Percentiles rank a stretch among this genome's conserved stretches.
phyloP scores from a whole-genome alignment of 805 yeast genomes.

The Kodamaea laetipori region DNA sequence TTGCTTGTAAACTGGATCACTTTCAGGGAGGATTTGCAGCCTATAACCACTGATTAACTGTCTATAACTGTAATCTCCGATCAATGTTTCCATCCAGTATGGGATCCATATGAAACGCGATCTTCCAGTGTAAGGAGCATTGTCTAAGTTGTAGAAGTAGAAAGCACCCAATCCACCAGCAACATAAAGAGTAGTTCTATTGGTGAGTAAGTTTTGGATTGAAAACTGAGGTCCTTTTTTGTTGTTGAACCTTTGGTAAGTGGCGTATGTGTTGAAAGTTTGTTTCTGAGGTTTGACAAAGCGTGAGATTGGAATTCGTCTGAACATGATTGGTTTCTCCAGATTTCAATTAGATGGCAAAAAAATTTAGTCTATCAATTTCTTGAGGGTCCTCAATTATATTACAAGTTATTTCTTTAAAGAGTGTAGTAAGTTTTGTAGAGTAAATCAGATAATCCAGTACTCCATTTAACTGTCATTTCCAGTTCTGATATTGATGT shows the following conservation, averaged over 20 bases:
- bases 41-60: conserved; percentile 60
- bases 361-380: no score
- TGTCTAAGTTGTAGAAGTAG: conserved; percentile 52
- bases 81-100: conserved; percentile 56
- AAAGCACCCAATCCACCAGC: conserved; percentile 21
- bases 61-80: conserved; percentile 66
- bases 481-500: no score
- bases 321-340: neutral
- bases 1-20: conserved; percentile 58
- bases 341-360: neutral
- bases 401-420: no score
- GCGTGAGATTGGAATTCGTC: neutral
- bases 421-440: no score
- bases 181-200: conserved; percentile 36
- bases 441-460: no score
- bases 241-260: conserved; percentile 38
- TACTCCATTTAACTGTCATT: no score
- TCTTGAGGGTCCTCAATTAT: no score
- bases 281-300: neutral
- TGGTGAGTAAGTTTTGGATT: conserved; percentile 12
- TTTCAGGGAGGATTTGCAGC: conserved; percentile 56
- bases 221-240: neutral
- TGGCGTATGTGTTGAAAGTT: conserved; percentile 27
- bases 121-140: conserved; percentile 81
- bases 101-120: conserved; percentile 72